Conservation (phyloP, 768 basidiomycete genomes). For the Ramaria sp. region DNA sequence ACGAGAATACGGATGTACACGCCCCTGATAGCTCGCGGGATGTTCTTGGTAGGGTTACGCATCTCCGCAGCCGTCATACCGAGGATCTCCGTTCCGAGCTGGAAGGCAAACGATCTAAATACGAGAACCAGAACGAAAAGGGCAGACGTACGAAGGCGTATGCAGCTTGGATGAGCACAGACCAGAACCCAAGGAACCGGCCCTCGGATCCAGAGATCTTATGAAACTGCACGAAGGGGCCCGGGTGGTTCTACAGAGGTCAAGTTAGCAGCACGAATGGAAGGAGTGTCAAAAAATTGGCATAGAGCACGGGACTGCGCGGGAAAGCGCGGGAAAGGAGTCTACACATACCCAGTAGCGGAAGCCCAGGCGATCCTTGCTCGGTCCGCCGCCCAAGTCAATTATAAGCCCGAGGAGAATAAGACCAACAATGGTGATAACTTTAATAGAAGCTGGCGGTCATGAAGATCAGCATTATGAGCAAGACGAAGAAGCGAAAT, state of each 20-base stretch:
- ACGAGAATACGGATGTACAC: slow-evolving; percentile 29
- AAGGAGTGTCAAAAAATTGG: not conserved
- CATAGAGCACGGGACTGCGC: not conserved
- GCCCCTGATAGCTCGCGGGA: slow-evolving; percentile 31
- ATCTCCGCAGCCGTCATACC: slow-evolving; percentile 33
- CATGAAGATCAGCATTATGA: slow-evolving; percentile 19
- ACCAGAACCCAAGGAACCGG: slow-evolving; percentile 31
- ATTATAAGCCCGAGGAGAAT: slow-evolving; percentile 1
- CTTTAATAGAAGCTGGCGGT: slow-evolving; percentile 25
- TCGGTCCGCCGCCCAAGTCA: slow-evolving; percentile 1
- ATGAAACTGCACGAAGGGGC: slow-evolving; percentile 24
- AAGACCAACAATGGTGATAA: slow-evolving; percentile 29
- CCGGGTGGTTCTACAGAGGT: slow-evolving; percentile 22
- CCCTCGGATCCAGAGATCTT: slow-evolving; percentile 28
- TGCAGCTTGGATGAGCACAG: slow-evolving; percentile 26
- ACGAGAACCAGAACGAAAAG: not conserved
- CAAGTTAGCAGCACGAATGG: not conserved
- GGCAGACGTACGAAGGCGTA: slow-evolving; percentile 3
- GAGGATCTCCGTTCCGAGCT: slow-evolving; percentile 36
- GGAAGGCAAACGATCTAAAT: slow-evolving; percentile 18
- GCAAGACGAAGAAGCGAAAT: slow-evolving; percentile 16
- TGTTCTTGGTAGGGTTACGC: slow-evolving; percentile 30
- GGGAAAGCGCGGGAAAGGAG: not conserved
- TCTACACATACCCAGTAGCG: slow-evolving; percentile 31
- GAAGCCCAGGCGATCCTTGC: slow-evolving; percentile 33